Base-by-base conservation (phyloP, 441 rosid species). In the Aleurites moluccanus region DNA sequence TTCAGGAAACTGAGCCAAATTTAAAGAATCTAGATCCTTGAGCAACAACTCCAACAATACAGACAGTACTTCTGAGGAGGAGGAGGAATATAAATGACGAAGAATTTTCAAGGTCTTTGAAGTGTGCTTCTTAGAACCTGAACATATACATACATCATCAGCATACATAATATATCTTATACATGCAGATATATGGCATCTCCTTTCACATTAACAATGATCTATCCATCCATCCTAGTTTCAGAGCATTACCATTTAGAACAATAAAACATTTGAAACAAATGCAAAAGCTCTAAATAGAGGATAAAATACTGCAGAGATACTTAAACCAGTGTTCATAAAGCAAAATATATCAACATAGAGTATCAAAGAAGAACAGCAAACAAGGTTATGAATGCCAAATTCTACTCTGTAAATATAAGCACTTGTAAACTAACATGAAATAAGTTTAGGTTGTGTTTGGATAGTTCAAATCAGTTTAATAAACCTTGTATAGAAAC, bases 31-130 rank as follows among this genome's bases (percentile, higher is more conserved):
- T 72, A 88, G 69, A 70, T 89, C 86, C 80, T 86, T 86, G 75
- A 88, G 83, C 81, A 93, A 80, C 60, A 89, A 80, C 70, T 89
- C 96, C 70, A 89, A 76, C 75, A 92, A 65, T 68, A 90, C 89
- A 50, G 94, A 89, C 27, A 88, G 84, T 61, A 90, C 83, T 85
- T 92, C 97, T 25, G 93, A 83, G 35, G 98, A 81, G 85, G 80
- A 91, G 66, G 93, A 85, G 79, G 91, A 78, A 82, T 86, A 90
- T 69, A 93, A 82, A 81, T 78, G 89, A 67, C 84, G 79, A 50
- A 93, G 89, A 81, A 33, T 76, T 80, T 85, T 92, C 77, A 86
- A 80, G 69, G 81, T 86, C 87, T 85, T 89, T 76, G 69, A 74
- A 42, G 63, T 80, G 69, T 77, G 89, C 81, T 86, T 92, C 82